Conservation (phyloP, 2,329 filamentous ascomycete genomes). For the Lecanosticta acicola region DNA sequence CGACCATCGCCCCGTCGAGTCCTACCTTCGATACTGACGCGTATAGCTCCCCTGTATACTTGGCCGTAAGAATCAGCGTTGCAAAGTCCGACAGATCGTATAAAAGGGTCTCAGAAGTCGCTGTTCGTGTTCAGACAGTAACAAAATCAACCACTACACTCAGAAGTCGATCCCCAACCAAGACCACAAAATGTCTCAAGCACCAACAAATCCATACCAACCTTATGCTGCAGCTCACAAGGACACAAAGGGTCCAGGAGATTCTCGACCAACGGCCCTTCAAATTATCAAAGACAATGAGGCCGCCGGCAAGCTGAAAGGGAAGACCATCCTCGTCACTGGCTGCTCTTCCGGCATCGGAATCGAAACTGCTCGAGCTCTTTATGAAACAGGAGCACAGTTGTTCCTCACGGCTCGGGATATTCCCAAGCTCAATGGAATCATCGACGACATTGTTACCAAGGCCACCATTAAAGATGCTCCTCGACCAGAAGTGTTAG, state of each 20-base stretch:
- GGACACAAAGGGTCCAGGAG: slow-evolving; percentile 20
- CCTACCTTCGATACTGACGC: no score
- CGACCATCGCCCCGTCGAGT: no score
- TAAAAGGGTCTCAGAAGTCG: background rate
- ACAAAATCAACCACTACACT: background rate
- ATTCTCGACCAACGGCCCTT: slow-evolving; percentile 28
- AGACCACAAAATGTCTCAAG: slow-evolving; percentile 18
- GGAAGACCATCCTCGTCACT: slow-evolving; percentile 40
- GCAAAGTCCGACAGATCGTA: no score
- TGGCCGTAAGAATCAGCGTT: no score
- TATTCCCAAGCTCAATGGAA: slow-evolving; percentile 35
- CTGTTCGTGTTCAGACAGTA: background rate
- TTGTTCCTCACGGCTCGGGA: slow-evolving; percentile 43
- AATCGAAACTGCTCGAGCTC: slow-evolving; percentile 41
- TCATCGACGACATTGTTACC: slow-evolving; percentile 27
- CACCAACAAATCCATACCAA: slow-evolving; percentile 22
- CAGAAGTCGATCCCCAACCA: background rate
- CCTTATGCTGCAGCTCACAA: slow-evolving; percentile 24
- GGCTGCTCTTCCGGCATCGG: slow-evolving; percentile 45
- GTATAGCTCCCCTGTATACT: no score
- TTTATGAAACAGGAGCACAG: slow-evolving; percentile 43
- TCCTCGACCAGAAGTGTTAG: slow-evolving; percentile 21
- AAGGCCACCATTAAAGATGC: slow-evolving; percentile 17
- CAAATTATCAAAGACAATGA: slow-evolving; percentile 25
- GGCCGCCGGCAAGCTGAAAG: slow-evolving; percentile 32